Conservation (phyloP, 163 green algal species). For the Scenedesmus sp. region DNA sequence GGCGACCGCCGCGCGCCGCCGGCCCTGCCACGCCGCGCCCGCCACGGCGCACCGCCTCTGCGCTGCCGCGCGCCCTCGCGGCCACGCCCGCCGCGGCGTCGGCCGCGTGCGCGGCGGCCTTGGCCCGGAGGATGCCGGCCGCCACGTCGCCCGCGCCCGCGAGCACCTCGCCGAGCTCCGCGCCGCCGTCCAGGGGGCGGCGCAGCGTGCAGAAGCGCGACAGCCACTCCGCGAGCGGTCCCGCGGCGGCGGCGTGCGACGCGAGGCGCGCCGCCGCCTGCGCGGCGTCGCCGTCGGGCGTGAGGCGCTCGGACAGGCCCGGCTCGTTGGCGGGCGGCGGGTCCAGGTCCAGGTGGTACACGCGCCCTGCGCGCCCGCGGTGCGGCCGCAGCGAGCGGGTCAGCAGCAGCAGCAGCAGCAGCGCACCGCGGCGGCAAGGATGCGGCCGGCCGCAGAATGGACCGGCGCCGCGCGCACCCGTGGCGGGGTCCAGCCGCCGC, state of each 20-base stretch:
- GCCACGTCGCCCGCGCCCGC: slow-evolving; percentile 51
- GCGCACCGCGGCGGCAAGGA: too few species aligned
- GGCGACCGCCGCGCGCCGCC: neutral
- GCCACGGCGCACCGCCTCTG: slow-evolving; percentile 8
- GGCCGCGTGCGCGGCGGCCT: slow-evolving; percentile 57
- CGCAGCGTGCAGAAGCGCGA: slow-evolving; percentile 61
- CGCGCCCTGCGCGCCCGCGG: slow-evolving; percentile 50
- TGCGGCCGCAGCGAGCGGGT: too few species aligned
- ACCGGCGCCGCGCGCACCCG: slow-evolving; percentile 45
- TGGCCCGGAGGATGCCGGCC: slow-evolving; percentile 58
- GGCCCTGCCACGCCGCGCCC: too few species aligned
- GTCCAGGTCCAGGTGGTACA: slow-evolving; percentile 83
- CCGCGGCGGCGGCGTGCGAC: slow-evolving; percentile 38
- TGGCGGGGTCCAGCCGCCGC: slow-evolving; percentile 71
- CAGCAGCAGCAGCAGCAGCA: neutral
- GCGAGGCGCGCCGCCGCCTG: slow-evolving; percentile 66
- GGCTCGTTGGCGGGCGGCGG: slow-evolving; percentile 70
- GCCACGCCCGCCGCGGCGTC: slow-evolving; percentile 51
- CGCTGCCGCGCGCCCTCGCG: slow-evolving; percentile 41
- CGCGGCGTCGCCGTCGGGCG: slow-evolving; percentile 25
- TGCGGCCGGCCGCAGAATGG: too few species aligned
- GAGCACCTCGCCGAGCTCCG: slow-evolving; percentile 54
- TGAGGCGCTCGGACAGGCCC: slow-evolving; percentile 68
- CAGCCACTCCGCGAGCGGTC: slow-evolving; percentile 62
- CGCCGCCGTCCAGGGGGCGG: slow-evolving; percentile 53